phyloP scores from a whole-genome alignment of 208 protist species.

The Crithidia mellificae region DNA sequence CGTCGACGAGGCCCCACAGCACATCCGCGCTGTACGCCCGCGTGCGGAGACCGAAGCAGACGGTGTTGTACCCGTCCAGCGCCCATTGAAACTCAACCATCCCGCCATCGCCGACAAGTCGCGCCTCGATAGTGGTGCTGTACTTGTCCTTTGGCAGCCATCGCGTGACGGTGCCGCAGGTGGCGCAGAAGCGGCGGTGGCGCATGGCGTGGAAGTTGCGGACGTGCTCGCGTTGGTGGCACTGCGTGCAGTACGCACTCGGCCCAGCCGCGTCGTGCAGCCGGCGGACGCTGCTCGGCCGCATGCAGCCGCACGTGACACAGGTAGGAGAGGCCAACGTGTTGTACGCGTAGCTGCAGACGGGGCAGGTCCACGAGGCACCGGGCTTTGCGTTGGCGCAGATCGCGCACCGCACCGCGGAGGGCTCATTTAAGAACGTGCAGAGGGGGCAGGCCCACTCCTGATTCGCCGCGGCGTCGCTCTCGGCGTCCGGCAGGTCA shows the following conservation, averaged over 20 bases:
- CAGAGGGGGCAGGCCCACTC: slow-evolving; percentile 83
- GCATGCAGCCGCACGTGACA: slow-evolving; percentile 67
- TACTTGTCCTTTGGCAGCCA: slow-evolving; percentile 69
- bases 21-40: slow-evolving; percentile 47
- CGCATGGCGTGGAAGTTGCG: slow-evolving; percentile 50
- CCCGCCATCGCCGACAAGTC: slow-evolving; percentile 62
- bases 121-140: slow-evolving; percentile 49
- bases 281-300: slow-evolving; percentile 29
- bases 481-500: slow-evolving; percentile 23
- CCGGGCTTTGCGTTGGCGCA: slow-evolving; percentile 74
- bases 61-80: slow-evolving; percentile 43
- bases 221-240: slow-evolving; percentile 45
- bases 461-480: slow-evolving; percentile 17
- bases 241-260: slow-evolving; percentile 40
- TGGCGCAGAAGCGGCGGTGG: slow-evolving; percentile 44
- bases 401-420: slow-evolving; percentile 77
- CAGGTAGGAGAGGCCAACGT: slow-evolving; percentile 49
- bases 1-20: slow-evolving; percentile 40
- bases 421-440: slow-evolving; percentile 79
- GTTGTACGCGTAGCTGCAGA: slow-evolving; percentile 86
- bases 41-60: slow-evolving; percentile 36
- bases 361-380: slow-evolving; percentile 67
- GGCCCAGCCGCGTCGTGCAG: slow-evolving; percentile 20
- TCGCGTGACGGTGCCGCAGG: slow-evolving; percentile 48
- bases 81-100: slow-evolving; percentile 47